A percentile compares a stretch with the other conserved stretches of the same genome.
Conservation (phyloP, 2,329 filamentous ascomycete genomes). For the Akanthomyces muscarius region DNA sequence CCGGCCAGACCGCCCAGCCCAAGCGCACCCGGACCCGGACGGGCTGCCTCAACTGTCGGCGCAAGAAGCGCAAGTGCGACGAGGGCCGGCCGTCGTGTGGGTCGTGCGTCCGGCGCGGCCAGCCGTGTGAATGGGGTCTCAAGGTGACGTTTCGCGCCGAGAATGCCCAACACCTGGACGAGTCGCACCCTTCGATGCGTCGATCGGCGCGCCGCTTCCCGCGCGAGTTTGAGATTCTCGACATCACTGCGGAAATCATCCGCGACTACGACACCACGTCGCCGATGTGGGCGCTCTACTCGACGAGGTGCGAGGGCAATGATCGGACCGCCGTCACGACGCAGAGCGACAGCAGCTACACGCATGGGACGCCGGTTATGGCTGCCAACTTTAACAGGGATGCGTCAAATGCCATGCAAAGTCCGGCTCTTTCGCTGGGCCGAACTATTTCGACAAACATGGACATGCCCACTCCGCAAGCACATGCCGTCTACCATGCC, state of each 20-base stretch:
- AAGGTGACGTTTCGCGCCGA: conserved; percentile 36
- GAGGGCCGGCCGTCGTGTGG: conserved; percentile 34
- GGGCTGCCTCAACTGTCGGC: conserved; percentile 36
- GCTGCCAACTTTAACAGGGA: background rate
- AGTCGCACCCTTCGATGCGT: conserved; percentile 33
- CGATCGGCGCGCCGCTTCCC: conserved; percentile 26
- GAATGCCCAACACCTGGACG: conserved; percentile 32
- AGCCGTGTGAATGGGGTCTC: conserved; percentile 36
- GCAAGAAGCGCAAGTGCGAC: conserved; percentile 38
- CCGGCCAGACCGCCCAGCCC: background rate
- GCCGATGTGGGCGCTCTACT: conserved; percentile 8
- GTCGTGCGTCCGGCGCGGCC: conserved; percentile 30
- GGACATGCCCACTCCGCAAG: conserved; percentile 21
- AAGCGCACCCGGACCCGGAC: conserved; percentile 34
- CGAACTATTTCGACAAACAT: background rate
- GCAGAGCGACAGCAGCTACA: conserved; percentile 5
- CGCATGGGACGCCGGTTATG: conserved; percentile 5
- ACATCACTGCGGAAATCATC: conserved; percentile 35
- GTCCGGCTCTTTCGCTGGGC: background rate
- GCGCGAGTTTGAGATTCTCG: conserved; percentile 34
- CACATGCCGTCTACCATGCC: conserved; percentile 17
- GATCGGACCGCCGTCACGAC: background rate
- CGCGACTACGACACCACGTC: conserved; percentile 29
- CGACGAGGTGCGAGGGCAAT: background rate
- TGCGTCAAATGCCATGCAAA: background rate